These are phyloP conservation scores for Mycena alexandri DNA, from an alignment of 768 basidiomycete genomes.

Conservation along the genomic window DNA sequence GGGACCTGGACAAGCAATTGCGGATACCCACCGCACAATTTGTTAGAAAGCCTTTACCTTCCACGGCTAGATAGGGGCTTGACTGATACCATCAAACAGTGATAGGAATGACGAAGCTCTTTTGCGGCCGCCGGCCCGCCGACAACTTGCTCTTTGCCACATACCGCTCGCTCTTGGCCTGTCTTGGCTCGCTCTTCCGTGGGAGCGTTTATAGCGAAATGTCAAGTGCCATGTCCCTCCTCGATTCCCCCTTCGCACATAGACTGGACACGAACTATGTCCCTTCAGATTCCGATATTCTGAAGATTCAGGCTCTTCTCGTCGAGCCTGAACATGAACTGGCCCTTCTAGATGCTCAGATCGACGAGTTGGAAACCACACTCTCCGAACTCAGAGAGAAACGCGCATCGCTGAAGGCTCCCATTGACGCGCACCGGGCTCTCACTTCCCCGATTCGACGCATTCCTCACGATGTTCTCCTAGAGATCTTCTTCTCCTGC, in stretches of 20 bases:
- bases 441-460: slow-evolving; percentile 19
- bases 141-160: too few relatives aligned
- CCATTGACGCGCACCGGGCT: slow-evolving; percentile 14
- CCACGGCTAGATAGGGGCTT: too few relatives aligned
- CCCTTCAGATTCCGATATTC: slow-evolving; percentile 20
- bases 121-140: too few relatives aligned
- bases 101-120: too few relatives aligned
- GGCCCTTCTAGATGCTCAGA: slow-evolving; percentile 3
- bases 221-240: slow-evolving; percentile 4
- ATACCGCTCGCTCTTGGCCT: too few relatives aligned
- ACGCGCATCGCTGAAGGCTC: neutral
- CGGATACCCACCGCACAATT: too few relatives aligned
- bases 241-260: slow-evolving; percentile 24
- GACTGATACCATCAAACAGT: too few relatives aligned
- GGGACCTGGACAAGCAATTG: too few relatives aligned
- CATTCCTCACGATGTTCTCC: slow-evolving; percentile 21
- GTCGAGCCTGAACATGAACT: neutral
- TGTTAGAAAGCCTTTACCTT: too few relatives aligned
- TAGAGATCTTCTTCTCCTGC: slow-evolving; percentile 21
- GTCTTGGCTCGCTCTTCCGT: too few relatives aligned
- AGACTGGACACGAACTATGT: slow-evolving; percentile 22
- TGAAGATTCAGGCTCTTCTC: neutral
- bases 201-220: too few relatives aligned
- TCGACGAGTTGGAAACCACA: neutral
- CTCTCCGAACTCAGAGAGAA: neutral